phyloP scores from a whole-genome alignment of 352 stramenopile genomes.

The Globisporangium cystogenes region DNA sequence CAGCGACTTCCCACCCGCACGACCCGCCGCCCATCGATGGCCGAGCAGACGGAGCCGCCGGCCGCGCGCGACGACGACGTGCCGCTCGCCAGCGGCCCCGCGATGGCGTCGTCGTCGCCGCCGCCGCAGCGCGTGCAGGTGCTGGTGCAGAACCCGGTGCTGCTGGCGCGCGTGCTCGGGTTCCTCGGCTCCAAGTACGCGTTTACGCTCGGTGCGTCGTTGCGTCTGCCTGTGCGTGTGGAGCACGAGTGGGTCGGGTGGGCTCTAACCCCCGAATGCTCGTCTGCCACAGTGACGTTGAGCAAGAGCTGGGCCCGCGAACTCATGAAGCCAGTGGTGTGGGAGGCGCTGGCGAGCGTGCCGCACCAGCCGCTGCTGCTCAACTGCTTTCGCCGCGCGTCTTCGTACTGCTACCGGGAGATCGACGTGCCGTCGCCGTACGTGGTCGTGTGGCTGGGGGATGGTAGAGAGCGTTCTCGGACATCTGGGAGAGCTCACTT shows the following conservation, averaged over 20 bases:
- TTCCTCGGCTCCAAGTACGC: constrained; percentile 63
- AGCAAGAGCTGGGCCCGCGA: constrained; percentile 72
- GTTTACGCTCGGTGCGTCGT: constrained; percentile 32
- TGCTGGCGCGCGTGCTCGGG: constrained; percentile 58
- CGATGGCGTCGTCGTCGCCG: background rate
- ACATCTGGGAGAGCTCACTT: no score
- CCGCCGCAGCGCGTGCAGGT: constrained; percentile 21
- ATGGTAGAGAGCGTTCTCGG: no score
- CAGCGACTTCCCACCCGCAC: no score
- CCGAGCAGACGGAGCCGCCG: background rate
- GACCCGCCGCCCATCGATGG: background rate
- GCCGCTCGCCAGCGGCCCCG: constrained; percentile 4
- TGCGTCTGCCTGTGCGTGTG: constrained; percentile 1
- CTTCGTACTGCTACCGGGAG: constrained; percentile 86
- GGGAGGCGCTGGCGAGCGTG: constrained; percentile 77
- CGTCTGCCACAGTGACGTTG: constrained; percentile 36
- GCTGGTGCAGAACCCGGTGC: constrained; percentile 41
- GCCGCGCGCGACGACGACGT: background rate
- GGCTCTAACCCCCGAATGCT: background rate
- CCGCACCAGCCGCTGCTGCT: constrained; percentile 69
- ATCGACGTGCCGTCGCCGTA: constrained; percentile 84
- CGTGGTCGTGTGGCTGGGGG: background rate
- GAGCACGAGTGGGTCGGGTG: background rate
- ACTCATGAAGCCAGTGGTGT: constrained; percentile 76
- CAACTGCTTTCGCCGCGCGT: constrained; percentile 79